Base-by-base conservation (phyloP, 1,284 basidiomycete genomes). In the Trichosporon sp. region DNA sequence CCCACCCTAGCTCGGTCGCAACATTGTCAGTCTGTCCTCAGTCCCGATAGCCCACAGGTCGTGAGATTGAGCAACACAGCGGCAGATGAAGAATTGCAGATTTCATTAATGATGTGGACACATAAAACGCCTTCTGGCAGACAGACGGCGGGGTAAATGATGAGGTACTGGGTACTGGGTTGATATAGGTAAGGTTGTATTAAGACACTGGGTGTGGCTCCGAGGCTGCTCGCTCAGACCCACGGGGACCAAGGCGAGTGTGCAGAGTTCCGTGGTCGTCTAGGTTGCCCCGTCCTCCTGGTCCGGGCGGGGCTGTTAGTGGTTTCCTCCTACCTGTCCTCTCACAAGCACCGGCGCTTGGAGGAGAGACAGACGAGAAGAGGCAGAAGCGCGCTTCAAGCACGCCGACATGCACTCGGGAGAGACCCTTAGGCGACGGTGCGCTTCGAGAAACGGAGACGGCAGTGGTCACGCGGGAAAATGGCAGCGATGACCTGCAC, bases 391-490 rank as follows among this genome's bases (percentile, higher is more conserved):
- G 8, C 35, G 35, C 35, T 37, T 37, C 35, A 37, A 37, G 35
- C 4, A 10, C 35, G 5, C 35, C 11, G 38, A 10, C 38, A 40
- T 3, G 38, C 38, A 40, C 8, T 6, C 38, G 11, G 11, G 11
- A 10, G 38, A 16, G n/a, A n/a, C 31, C 19, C 61, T 46, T 67
- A 68, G 37, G 54, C 56, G 54, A 38, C 35, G 38, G 38, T 26
- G 31, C 71, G 68, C 68, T 66, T 40, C 21, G 79, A 77, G 77
- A 98, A 90, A 82, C 91, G 92, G 76, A 98, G 88, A 71, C 88
- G 85, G 77, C 93, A 93, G 65, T 93, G 93, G 80, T 99, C 96
- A 84, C 93, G 90, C 26, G 96, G 96, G 90, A 98, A 98, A 68
- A 98, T 86, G 66, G 66, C 94, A n/a, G 93, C 92, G 76, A 96